A percentile compares a stretch with the other conserved stretches of the same genome.
Evolutionary conservation across 2,329 filamentous ascomycete species (phyloP).

Genomic region (Diaporthe sp.): DNA sequence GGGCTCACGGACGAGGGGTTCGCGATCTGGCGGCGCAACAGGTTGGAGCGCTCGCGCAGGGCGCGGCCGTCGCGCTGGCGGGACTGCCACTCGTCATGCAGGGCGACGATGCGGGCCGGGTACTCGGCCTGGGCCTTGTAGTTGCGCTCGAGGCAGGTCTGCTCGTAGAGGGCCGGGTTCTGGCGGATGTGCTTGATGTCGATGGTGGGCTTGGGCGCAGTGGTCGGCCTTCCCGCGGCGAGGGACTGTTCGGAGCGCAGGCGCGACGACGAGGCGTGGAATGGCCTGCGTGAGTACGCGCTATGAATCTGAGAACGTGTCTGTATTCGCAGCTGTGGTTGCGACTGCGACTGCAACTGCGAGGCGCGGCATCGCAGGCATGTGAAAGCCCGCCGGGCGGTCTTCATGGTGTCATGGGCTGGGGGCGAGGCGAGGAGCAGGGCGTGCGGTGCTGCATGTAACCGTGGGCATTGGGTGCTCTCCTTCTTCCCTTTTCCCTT

Average conservation of each 20-base stretch:
- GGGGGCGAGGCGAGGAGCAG: neutral
- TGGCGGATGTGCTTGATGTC: conserved; percentile 93
- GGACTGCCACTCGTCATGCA: conserved; percentile 70
- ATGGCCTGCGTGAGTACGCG: conserved; percentile 13
- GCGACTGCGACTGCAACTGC: neutral
- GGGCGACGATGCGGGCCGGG: conserved; percentile 66
- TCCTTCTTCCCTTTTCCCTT: neutral
- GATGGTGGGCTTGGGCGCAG: conserved; percentile 82
- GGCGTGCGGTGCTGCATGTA: neutral
- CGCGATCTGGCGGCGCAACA: conserved; percentile 69
- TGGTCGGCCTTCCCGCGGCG: conserved; percentile 66
- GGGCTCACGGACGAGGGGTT: conserved; percentile 62
- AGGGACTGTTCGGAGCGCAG: conserved; percentile 36
- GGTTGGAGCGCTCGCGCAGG: conserved; percentile 76
- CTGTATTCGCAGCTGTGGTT: neutral
- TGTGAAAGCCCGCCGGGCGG: conserved; percentile 36
- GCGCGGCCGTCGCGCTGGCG: conserved; percentile 71
- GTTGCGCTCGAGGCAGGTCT: conserved; percentile 88
- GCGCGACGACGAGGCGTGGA: conserved; percentile 34
- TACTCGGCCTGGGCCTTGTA: conserved; percentile 72
- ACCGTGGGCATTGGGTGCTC: neutral
- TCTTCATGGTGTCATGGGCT: conserved; percentile 37
- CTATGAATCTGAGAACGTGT: neutral
- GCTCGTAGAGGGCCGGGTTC: conserved; percentile 82
- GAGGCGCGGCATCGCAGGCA: conserved; percentile 37